Evolutionary conservation across 2,329 filamentous ascomycete species (phyloP), one percentile per base, ranked within the genome.

Genomic region (Pseudogymnoascus sp.): DNA sequence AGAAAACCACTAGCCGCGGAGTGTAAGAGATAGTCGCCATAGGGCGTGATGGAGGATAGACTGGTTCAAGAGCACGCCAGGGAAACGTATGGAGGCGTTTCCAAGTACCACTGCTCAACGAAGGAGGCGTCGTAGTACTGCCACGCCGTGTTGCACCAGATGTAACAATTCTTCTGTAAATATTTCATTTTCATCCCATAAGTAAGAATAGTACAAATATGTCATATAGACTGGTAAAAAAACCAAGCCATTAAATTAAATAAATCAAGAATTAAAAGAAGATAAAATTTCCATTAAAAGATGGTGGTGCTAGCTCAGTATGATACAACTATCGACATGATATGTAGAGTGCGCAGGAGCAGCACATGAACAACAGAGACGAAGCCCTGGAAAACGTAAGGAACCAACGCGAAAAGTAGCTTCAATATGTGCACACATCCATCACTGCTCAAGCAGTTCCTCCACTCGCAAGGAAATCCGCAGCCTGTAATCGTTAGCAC

Each of bases 381-480:
- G 51, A 34, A 57, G 51, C 51, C 28, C 51, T 23, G 21, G 60
- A 61, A 61, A 61, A 61, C 13, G 34, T 19, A 39, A 61, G 34
- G 23, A 41, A 61, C 21, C 23, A 31, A 61, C 34, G 39, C 60
- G 25, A 57, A 57, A 57, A 57, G 11, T 57, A 57, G 51, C 51
- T 57, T 57, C 51, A 57, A 57, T 57, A 57, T 57, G 51, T 57
- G 28, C 51, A 57, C 28, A 39, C 60, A 61, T 6, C 34, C 34
- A 21, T 8, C 16, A 16, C 34, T 25, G 34, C 14, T 43, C n/a
- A 57, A 21, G 28, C 51, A 34, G 51, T 57, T 34, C 51, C 51
- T 21, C 51, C 36, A 65, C 70, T 74, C 43, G 73, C 73, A 67
- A 74, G 71, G 67, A 67, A 73, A 66, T 74, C 72, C 43, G 73